A percentile compares a stretch with the other conserved stretches of the same genome.
These are phyloP conservation scores for Rhizophlyctis rosea DNA, from an alignment of 192 early-diverging fungal species.

Conservation along the genomic window DNA sequence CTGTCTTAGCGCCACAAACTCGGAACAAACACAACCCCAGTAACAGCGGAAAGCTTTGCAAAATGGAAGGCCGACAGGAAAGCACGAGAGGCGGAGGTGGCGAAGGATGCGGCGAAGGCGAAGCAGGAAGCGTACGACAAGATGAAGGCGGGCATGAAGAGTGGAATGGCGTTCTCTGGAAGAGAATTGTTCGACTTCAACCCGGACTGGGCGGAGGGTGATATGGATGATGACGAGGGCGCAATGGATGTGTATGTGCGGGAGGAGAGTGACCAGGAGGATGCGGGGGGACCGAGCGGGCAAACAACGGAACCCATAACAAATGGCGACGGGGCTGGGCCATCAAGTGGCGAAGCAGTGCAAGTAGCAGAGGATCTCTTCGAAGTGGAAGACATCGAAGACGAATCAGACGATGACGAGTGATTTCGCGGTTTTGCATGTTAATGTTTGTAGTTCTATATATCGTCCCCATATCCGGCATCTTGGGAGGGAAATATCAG, in stretches of 20 bases:
- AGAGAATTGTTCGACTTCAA: conserved; percentile 98
- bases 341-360: conserved; percentile 17
- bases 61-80: conserved; percentile 91
- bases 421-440: neutral
- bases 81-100: conserved; percentile 65
- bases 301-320: conserved; percentile 37
- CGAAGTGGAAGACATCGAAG: conserved; percentile 76
- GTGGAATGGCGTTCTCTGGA: conserved; percentile 86
- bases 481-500: no score
- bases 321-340: conserved; percentile 28
- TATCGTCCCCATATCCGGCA: no score
- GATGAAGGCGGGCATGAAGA: conserved; percentile 82
- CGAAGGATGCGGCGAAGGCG: conserved; percentile 58
- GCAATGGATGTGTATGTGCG: conserved; percentile 80
- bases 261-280: conserved; percentile 65
- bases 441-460: no score
- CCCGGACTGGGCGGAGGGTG: conserved; percentile 73
- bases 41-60: conserved; percentile 86
- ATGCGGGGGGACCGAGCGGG: conserved; percentile 25
- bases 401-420: conserved; percentile 70
- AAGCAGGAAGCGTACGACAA: conserved; percentile 70
- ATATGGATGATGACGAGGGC: conserved; percentile 75
- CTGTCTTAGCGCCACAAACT: conserved; percentile 82
- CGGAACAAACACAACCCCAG: conserved; percentile 88
- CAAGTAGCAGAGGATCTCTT: conserved; percentile 74